Base-by-base conservation (phyloP, 2,329 filamentous ascomycete genomes). In the Geosmithia flava region DNA sequence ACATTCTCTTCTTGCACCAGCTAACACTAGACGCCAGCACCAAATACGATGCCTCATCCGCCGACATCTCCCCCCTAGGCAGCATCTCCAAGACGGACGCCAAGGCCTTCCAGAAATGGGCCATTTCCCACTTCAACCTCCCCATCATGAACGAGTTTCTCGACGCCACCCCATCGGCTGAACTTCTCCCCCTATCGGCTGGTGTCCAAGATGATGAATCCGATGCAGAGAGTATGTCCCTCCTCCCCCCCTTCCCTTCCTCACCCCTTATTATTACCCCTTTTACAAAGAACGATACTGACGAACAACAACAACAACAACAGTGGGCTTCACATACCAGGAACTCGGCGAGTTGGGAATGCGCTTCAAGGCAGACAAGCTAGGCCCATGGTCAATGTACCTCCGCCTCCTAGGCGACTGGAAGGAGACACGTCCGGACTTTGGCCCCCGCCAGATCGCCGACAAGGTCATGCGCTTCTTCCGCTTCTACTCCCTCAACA, bases 91-190 rank as follows among this genome's bases (percentile, higher is more conserved):
- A 87, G 59, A 76, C 72, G 2, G 83, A 87, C 54, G 69, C 84
- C 2, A 83, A 79, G 57, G 62, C 68, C 16, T 85, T 87, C 63
- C 80, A 84, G 52, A 62, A 61, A 37, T 85, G 76, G 70, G 72
- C 77, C 2, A 59, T 68, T 19, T 64, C 64, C 19, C 65, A 69
- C 20, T 85, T 83, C 62, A 61, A 71, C 6, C 65, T 87, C 2
- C 80, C 80, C 0, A 78, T 85, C 46, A 67, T 85, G 33, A 62
- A 73, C 7, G 72, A 78, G 19, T 87, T 87, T 62, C 64, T 87
- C 48, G 66, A 74, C 27, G 80, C 77, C 1, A 69, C 65, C 0
- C 76, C 76, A 2, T 75, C 73, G 0, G 76, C 76, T 7, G 76
- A 80, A 55, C 64, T 74, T 1, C 59, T 68, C 3, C 68, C 67